These are phyloP conservation scores for Ajuga chamaepitys DNA, from an alignment of 257 asterid genomes.

Conservation along the genomic window DNA sequence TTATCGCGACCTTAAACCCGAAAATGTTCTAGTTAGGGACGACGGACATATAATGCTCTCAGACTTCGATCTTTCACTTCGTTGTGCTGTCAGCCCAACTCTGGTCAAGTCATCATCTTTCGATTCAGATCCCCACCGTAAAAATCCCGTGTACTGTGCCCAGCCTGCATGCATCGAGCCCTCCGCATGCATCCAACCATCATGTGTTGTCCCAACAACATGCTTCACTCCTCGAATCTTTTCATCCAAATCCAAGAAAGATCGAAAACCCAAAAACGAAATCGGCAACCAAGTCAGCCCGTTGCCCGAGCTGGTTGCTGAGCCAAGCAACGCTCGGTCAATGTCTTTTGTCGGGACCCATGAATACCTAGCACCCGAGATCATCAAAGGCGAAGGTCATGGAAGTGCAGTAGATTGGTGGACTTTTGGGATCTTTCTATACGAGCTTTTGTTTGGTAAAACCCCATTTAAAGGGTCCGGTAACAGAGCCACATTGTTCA, in stretches of 20 bases:
- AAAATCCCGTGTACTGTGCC: slow-evolving; percentile 28
- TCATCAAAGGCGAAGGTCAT: slow-evolving; percentile 59
- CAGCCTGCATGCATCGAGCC: slow-evolving; percentile 53
- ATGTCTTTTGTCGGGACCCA: slow-evolving; percentile 64
- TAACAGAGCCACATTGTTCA: slow-evolving; percentile 47
- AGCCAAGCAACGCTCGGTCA: slow-evolving; percentile 54
- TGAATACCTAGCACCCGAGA: slow-evolving; percentile 53
- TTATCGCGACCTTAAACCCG: slow-evolving; percentile 56
- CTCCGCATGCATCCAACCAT: slow-evolving; percentile 40
- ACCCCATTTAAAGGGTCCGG: slow-evolving; percentile 61
- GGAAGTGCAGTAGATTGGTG: slow-evolving; percentile 76
- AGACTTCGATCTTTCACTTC: slow-evolving; percentile 57
- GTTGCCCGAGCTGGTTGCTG: slow-evolving; percentile 53
- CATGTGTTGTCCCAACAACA: slow-evolving; percentile 39
- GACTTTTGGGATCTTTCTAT: slow-evolving; percentile 54
- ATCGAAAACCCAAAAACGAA: slow-evolving; percentile 35
- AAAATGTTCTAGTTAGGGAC: slow-evolving; percentile 54
- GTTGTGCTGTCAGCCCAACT: slow-evolving; percentile 56
- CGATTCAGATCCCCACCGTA: slow-evolving; percentile 22
- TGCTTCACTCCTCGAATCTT: slow-evolving; percentile 48
- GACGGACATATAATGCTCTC: slow-evolving; percentile 70
- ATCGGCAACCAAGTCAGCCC: slow-evolving; percentile 40
- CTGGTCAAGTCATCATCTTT: slow-evolving; percentile 35
- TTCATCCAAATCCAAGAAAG: slow-evolving; percentile 44
- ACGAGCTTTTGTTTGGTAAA: slow-evolving; percentile 48